Evolutionary conservation across 2,329 filamentous ascomycete species (phyloP), one percentile per base, ranked within the genome.

Genomic region (Thyridium curvatum): DNA sequence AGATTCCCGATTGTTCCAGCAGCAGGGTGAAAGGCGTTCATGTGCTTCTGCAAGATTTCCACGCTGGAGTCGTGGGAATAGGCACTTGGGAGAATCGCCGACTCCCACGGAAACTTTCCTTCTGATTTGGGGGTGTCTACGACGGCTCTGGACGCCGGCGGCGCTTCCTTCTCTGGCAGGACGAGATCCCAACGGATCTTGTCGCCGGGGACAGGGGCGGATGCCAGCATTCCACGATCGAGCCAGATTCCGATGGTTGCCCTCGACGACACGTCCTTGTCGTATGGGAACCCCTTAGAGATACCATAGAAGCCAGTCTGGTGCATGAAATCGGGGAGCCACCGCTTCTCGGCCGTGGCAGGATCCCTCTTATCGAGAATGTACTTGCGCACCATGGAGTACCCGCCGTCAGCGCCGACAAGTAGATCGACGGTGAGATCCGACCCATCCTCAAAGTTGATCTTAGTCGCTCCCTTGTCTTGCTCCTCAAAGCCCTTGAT

Each of bases 351-450:
- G 0, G 46, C 41, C 1, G 46, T 51, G 12, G 21, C 30, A 5
- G 35, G 35, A 18, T 51, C 18, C 4, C 43, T 40, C 32, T 43
- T 39, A 6, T 45, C 28, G 16, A 26, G 21, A 10, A 26, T 6
- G 21, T 26, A 26, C 21, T 26, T 26, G 1, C 68, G 57, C 4
- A 68, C 51, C 40, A 53, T 61, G 13, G 49, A 60, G 60, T 62
- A 67, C 2, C 62, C 60, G 6, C 65, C 65, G 48, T 64, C 61
- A 2, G 60, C 61, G 10, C 65, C 64, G 26, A 66, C 51, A 6
- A 64, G 55, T 2, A 66, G 43, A 38, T 67, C 64, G 37, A 59
- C 41, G 8, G 43, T 41, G 4, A 45, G 35, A 4, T 42, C 42
- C 2, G 41, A 32, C 3, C 41, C 34, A 3, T 42, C 42, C 1